These are phyloP conservation scores for Pythium grandisporangium DNA, from an alignment of 352 stramenopile species.

Conservation along the genomic window DNA sequence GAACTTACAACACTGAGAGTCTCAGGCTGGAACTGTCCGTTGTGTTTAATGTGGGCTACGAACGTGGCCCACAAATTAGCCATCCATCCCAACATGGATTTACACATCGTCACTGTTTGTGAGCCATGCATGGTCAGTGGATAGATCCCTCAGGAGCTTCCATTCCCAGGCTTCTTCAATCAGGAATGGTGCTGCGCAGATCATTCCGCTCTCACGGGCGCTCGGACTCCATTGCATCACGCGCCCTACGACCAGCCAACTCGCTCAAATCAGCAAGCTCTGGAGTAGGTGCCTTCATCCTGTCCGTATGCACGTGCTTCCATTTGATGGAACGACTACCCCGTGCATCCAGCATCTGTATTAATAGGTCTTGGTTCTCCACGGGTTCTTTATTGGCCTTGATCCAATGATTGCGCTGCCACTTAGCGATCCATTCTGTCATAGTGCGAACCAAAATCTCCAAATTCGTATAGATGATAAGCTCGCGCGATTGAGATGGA, in stretches of 20 bases:
- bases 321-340: conserved; percentile 39
- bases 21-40: no score
- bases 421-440: conserved; percentile 60
- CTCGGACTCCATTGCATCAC: conserved; percentile 16
- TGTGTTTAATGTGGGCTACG: no score
- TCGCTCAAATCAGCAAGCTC: conserved; percentile 59
- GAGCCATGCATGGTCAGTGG: no score
- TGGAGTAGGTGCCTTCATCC: background rate
- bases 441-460: conserved; percentile 76
- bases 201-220: no score
- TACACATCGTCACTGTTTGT: no score
- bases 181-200: no score
- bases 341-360: conserved; percentile 35
- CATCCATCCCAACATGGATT: no score
- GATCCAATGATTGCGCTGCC: conserved; percentile 48
- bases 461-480: conserved; percentile 73
- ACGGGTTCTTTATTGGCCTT: conserved; percentile 46
- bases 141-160: no score
- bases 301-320: conserved; percentile 9
- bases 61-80: no score
- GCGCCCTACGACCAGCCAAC: conserved; percentile 38
- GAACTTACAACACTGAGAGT: no score
- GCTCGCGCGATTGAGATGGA: conserved; percentile 11
- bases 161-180: no score
- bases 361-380: conserved; percentile 57